Evolutionary conservation across 1,284 basidiomycete genomes (phyloP).

Genomic region (Afroboletus lepidellus): DNA sequence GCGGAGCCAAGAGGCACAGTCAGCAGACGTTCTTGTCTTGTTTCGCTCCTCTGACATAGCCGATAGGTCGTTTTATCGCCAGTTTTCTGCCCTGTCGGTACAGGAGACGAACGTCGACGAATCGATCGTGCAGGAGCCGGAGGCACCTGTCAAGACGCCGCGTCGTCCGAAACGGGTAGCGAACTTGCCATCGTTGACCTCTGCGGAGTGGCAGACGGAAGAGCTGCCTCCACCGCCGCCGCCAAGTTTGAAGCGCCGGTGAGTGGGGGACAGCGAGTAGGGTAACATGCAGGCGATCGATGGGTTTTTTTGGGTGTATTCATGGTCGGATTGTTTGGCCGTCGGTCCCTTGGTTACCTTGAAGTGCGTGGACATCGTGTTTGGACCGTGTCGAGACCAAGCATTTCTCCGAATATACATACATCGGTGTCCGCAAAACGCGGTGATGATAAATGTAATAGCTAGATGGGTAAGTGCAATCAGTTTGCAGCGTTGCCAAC

Average conservation of each 20-base stretch:
- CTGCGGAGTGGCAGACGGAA: conserved; percentile 47
- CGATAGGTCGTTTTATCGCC: conserved; percentile 39
- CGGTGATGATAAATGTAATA: no score
- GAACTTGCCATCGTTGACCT: conserved; percentile 46
- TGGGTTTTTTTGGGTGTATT: background rate
- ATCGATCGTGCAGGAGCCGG: conserved; percentile 6
- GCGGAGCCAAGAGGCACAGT: conserved; percentile 63
- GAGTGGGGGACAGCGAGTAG: background rate
- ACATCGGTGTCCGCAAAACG: no score
- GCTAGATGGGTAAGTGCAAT: background rate
- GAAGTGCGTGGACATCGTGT: background rate
- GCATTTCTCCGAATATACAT: no score
- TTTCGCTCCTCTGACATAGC: background rate
- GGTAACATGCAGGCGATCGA: background rate
- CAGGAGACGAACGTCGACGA: conserved; percentile 19
- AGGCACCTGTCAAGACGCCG: conserved; percentile 11
- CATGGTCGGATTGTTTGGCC: background rate
- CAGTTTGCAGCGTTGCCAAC: background rate
- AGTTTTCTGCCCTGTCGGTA: conserved; percentile 41
- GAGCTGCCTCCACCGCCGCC: conserved; percentile 31
- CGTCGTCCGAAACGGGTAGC: conserved; percentile 24
- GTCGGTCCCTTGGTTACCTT: background rate
- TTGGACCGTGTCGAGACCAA: no score
- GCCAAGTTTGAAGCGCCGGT: conserved; percentile 2
- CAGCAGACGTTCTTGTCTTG: background rate